Base-by-base conservation (phyloP, 2,329 filamentous ascomycete species). In the Bipolaris bicolor region DNA sequence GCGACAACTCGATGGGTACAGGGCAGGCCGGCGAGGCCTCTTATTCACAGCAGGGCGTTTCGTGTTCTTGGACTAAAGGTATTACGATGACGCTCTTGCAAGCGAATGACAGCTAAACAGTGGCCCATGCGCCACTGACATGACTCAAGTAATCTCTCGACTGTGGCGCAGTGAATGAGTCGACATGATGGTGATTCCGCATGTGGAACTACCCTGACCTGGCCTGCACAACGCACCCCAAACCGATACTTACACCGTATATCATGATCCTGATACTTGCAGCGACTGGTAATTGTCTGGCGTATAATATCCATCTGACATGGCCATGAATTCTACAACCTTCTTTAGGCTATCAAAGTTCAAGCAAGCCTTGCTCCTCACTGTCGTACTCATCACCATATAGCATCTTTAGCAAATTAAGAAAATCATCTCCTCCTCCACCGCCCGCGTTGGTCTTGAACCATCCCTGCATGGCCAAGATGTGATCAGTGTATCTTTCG, bases 341-440 rank as follows among this genome's bases (percentile, higher is more conserved):
- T 26, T 22, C 11, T 2, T 10, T 18, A 7, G 7, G 26, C 18
- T 11, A 41, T 15, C 36, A 24, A 15, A 76, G 61, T 63, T 77
- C 83, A 24, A 74, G 74, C 60, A 86, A 72, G 7, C 81, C 80
- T 45, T 80, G 79, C 37, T 81, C 83, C 53, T 87, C 84, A 53
- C 82, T 73, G 52, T 80, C 81, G 65, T 80, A 85, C 64, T 86
- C 83, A 20, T 80, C 79, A 7, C 80, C 82, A 62, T 86, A 87
- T 47, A 78, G 79, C 43, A 77, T 74, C 51, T 73, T 76, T 65
- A 79, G 77, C 15, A 84, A 68, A 3, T 60, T 63, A n/a, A 75
- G 64, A 18, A 85, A 62, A 5, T 82, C 81, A 40, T 76, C 71
- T 65, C 84, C 81, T 2, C 70, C 70, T 64, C 84, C 81, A 2